phyloP scores from a whole-genome alignment of 352 stramenopile species.

The Phytophthora nicotianae region DNA sequence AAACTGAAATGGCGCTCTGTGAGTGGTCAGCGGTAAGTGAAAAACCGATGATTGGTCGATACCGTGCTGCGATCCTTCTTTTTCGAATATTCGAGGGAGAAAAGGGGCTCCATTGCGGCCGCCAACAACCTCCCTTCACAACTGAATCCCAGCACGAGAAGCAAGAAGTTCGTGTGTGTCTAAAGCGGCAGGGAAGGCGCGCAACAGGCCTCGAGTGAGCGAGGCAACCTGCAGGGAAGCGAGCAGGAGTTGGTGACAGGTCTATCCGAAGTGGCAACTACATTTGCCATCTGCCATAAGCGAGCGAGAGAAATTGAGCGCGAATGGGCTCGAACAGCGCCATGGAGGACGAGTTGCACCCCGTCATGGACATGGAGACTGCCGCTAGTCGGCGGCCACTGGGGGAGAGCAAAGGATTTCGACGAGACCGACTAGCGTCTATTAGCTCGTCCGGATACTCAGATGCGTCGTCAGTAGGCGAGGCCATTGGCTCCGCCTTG shows the following conservation, averaged over 20 bases:
- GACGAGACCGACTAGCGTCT: slow-evolving; percentile 40
- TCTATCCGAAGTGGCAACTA: slow-evolving; percentile 3
- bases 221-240: slow-evolving; percentile 11
- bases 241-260: background rate
- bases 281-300: slow-evolving; percentile 2
- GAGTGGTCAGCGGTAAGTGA: slow-evolving; percentile 17
- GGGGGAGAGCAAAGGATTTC: slow-evolving; percentile 38
- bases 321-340: slow-evolving; percentile 50
- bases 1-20: background rate
- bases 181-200: slow-evolving; percentile 18
- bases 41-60: slow-evolving; percentile 31
- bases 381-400: slow-evolving; percentile 35
- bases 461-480: slow-evolving; percentile 40
- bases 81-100: slow-evolving; percentile 39
- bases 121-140: slow-evolving; percentile 28
- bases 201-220: slow-evolving; percentile 5
- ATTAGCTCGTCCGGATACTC: slow-evolving; percentile 51
- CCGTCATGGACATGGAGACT: slow-evolving; percentile 47
- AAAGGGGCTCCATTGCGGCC: slow-evolving; percentile 9
- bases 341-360: slow-evolving; percentile 57
- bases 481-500: slow-evolving; percentile 35
- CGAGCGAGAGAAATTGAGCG: background rate
- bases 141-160: slow-evolving; percentile 28
- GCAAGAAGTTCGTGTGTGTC: slow-evolving; percentile 2
- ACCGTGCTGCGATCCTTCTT: slow-evolving; percentile 19